Percentiles rank a stretch among this genome's conserved stretches.
These are phyloP conservation scores for Ophiocordyceps unilateralis DNA, from an alignment of 2,329 filamentous ascomycete genomes.

Conservation along the genomic window DNA sequence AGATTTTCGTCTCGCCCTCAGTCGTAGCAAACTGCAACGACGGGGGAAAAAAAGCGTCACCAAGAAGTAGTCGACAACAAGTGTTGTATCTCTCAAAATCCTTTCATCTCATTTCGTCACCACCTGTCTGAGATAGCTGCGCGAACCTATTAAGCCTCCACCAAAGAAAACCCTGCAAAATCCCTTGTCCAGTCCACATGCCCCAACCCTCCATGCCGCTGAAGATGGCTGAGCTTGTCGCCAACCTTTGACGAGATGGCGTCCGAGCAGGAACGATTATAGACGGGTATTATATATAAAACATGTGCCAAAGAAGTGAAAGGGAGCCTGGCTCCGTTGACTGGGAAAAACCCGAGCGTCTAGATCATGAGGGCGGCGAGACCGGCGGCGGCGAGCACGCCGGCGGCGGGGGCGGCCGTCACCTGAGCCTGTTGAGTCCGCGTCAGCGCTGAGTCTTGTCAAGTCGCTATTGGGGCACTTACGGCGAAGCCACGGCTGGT, in stretches of 20 bases:
- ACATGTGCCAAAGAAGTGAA: constrained; percentile 20
- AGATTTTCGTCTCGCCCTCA: too few species aligned
- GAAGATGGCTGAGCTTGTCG: constrained; percentile 8
- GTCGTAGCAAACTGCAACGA: too few species aligned
- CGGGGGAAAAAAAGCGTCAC: neutral
- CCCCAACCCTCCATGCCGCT: constrained; percentile 9
- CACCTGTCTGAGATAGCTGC: constrained; percentile 17
- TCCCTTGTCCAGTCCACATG: constrained; percentile 13
- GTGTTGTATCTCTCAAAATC: too few species aligned
- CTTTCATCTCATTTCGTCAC: constrained; percentile 11
- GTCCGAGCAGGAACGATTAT: constrained; percentile 10
- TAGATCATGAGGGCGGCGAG: constrained; percentile 31
- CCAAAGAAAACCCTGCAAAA: constrained; percentile 9
- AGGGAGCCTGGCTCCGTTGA: constrained; percentile 3
- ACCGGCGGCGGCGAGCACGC: constrained; percentile 30
- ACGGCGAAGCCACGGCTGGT: constrained; percentile 11
- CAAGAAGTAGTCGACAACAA: neutral
- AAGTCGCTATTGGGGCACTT: constrained; percentile 6
- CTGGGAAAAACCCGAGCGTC: constrained; percentile 9
- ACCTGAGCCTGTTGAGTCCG: constrained; percentile 12
- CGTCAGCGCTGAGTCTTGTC: neutral
- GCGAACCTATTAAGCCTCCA: constrained; percentile 16
- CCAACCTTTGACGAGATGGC: constrained; percentile 8
- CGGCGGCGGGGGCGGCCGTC: constrained; percentile 27
- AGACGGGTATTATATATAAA: constrained; percentile 25